Evolutionary conservation across 495 filamentous ascomycete species (phyloP).

Genomic region (Chaetomidium leptoderma): DNA sequence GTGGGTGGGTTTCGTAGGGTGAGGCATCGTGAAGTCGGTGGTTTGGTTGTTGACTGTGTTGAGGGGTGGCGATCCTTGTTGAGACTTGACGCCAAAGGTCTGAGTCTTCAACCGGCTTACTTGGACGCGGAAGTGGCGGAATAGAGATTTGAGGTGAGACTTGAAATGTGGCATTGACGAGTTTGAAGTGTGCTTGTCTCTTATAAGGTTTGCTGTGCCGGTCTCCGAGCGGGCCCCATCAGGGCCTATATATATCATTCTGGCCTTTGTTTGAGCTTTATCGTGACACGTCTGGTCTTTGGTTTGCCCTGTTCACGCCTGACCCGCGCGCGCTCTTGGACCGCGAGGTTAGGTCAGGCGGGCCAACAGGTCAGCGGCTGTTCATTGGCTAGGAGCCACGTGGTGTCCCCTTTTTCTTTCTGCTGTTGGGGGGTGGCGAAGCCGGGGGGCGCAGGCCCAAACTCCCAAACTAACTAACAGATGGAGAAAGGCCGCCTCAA

Average conservation of each 20-base stretch:
- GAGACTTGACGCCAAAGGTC: no score
- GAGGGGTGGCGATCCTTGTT: no score
- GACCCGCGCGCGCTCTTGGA: background rate
- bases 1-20: no score
- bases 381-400: conserved; percentile 8
- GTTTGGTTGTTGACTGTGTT: no score
- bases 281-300: background rate
- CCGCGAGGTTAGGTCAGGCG: conserved; percentile 5
- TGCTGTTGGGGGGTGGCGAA: conserved; percentile 6
- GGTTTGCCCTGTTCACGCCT: background rate
- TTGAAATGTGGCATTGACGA: no score
- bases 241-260: background rate
- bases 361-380: background rate
- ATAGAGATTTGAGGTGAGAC: background rate
- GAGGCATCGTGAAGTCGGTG: no score
- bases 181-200: background rate
- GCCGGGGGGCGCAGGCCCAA: conserved; percentile 2
- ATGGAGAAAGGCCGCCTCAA: no score
- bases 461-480: no score
- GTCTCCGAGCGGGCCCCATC: background rate
- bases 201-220: background rate
- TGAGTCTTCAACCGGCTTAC: no score
- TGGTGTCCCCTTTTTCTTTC: background rate
- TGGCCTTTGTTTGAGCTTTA: background rate
- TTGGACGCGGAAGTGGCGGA: background rate